These are phyloP conservation scores for Pezicula rhizophila DNA, from an alignment of 2,329 filamentous ascomycete species.

Conservation along the genomic window DNA sequence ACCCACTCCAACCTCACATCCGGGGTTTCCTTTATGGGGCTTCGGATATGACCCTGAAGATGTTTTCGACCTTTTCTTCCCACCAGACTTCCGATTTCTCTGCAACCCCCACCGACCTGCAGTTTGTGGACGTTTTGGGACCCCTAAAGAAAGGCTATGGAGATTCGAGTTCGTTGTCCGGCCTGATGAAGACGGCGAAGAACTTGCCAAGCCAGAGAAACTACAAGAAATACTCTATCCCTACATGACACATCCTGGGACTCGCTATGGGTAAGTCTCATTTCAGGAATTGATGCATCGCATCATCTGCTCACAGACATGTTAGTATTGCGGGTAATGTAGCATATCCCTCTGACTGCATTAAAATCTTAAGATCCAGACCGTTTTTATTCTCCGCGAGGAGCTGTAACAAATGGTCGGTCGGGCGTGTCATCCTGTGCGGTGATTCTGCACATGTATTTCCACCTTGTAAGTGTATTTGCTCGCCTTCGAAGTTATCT, in stretches of 20 bases:
- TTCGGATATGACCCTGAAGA: conserved; percentile 38
- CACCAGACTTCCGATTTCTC: conserved; percentile 37
- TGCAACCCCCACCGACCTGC: conserved; percentile 35
- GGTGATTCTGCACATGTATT: conserved; percentile 48
- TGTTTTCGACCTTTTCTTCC: conserved; percentile 43
- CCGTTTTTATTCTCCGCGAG: conserved; percentile 40
- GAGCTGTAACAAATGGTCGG: conserved; percentile 41
- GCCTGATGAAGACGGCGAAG: conserved; percentile 22
- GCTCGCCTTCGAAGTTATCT: not conserved
- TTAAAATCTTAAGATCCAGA: conserved; percentile 37
- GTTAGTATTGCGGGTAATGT: conserved; percentile 22
- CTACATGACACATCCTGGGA: conserved; percentile 23
- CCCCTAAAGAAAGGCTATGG: conserved; percentile 24
- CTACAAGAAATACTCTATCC: conserved; percentile 24
- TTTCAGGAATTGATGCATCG: not conserved
- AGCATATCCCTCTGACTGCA: conserved; percentile 38
- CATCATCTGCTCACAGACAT: not conserved
- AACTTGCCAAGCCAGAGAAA: conserved; percentile 22
- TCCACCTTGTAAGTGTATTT: conserved; percentile 35
- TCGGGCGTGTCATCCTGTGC: conserved; percentile 34
- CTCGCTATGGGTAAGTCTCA: conserved; percentile 6
- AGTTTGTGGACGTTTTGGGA: conserved; percentile 30
- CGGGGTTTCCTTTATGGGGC: conserved; percentile 41
- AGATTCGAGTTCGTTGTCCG: conserved; percentile 30
- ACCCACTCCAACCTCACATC: conserved; percentile 40